phyloP scores from a whole-genome alignment of 495 filamentous ascomycete species.

The Paragyromitra xinjiangensis region DNA sequence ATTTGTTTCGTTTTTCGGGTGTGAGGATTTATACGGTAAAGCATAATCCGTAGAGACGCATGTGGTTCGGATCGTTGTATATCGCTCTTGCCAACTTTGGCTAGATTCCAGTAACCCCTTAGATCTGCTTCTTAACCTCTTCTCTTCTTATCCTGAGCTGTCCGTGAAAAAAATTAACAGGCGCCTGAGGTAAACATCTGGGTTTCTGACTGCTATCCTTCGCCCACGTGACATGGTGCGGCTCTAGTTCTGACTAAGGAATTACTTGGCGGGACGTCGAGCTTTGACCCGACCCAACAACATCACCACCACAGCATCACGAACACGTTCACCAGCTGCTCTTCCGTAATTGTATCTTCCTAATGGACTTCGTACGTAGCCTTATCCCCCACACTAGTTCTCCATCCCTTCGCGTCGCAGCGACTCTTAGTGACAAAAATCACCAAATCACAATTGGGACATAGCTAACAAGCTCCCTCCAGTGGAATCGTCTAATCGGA shows the following conservation, averaged over 20 bases:
- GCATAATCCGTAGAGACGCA: neutral
- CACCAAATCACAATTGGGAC: slow-evolving; percentile 10
- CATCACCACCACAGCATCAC: slow-evolving; percentile 26
- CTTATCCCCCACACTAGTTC: slow-evolving; percentile 1
- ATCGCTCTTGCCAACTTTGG: slow-evolving; percentile 5
- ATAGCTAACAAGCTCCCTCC: slow-evolving; percentile 42
- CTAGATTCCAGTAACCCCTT: no score
- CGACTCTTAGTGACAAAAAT: neutral
- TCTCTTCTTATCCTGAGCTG: neutral
- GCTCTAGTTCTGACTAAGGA: slow-evolving; percentile 40
- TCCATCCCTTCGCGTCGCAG: neutral
- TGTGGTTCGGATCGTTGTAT: slow-evolving; percentile 5
- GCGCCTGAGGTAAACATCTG: neutral
- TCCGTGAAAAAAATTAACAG: neutral
- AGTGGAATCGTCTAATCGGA: slow-evolving; percentile 92
- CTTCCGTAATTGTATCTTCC: slow-evolving; percentile 24
- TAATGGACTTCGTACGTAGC: slow-evolving; percentile 49
- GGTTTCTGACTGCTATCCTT: neutral
- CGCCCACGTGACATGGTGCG: slow-evolving; percentile 20
- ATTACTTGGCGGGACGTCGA: slow-evolving; percentile 34
- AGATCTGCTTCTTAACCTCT: neutral
- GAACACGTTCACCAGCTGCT: slow-evolving; percentile 39
- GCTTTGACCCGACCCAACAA: slow-evolving; percentile 46
- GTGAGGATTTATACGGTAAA: neutral
- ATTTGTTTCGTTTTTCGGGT: neutral